Percentiles rank a stretch among this genome's conserved stretches.
Evolutionary conservation across 176 grass and related monocot species (phyloP).

Genomic region (Dactylis glomerata): DNA sequence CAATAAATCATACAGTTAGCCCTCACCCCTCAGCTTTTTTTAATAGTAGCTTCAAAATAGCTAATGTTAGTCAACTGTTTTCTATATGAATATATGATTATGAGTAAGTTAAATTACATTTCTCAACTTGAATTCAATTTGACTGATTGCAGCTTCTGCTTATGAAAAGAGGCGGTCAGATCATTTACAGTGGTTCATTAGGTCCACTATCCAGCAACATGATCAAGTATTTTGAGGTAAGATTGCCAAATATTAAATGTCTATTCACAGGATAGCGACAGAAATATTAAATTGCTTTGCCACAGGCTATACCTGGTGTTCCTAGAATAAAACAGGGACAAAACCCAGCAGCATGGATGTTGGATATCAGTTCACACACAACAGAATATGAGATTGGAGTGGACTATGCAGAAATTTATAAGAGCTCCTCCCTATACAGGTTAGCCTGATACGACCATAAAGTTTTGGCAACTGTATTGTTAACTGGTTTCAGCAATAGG

Average conservation of each 20-base stretch:
- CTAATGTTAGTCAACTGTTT: background rate
- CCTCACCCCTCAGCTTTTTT: background rate
- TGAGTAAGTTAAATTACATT: background rate
- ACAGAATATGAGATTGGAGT: conserved; percentile 68
- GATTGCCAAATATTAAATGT: conserved; percentile 1
- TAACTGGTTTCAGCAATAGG: conserved; percentile 10
- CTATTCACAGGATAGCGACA: background rate
- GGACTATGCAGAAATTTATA: conserved; percentile 76
- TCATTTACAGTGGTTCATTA: conserved; percentile 78
- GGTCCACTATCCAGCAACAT: conserved; percentile 73
- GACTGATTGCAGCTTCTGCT: conserved; percentile 61
- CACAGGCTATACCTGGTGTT: conserved; percentile 80
- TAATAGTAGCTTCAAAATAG: background rate
- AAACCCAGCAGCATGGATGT: conserved; percentile 88
- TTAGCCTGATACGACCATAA: conserved; percentile 30
- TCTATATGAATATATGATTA: background rate
- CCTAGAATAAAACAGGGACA: conserved; percentile 67
- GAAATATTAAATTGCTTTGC: conserved; percentile 18
- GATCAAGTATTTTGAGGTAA: conserved; percentile 96
- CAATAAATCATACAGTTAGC: background rate
- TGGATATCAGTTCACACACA: conserved; percentile 67
- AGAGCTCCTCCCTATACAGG: conserved; percentile 66
- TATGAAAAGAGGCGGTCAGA: conserved; percentile 90
- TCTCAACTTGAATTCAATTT: conserved; percentile 26
- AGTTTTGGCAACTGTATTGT: background rate